These are phyloP conservation scores for Fusarium sterilihyphosum DNA, from an alignment of 2,329 filamentous ascomycete species.

Conservation along the genomic window DNA sequence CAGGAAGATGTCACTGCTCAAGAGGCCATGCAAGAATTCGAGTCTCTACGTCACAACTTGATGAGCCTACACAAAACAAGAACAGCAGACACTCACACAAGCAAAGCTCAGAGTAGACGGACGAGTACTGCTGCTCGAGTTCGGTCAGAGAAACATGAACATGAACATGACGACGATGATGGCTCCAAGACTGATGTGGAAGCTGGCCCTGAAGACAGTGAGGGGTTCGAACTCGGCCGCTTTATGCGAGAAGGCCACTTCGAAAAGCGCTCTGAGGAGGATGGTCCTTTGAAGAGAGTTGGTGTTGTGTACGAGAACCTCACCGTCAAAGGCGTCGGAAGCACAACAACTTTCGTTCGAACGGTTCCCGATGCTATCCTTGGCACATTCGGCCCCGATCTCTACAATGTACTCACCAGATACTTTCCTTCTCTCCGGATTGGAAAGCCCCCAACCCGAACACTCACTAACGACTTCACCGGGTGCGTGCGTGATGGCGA, in stretches of 20 bases:
- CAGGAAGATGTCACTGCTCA: constrained; percentile 48
- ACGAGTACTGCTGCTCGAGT: constrained; percentile 19
- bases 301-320: constrained; percentile 81
- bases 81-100: constrained; percentile 48
- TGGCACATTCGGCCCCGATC: constrained; percentile 82
- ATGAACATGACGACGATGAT: constrained; percentile 41
- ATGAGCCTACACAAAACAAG: constrained; percentile 48
- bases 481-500: constrained; percentile 50
- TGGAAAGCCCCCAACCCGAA: constrained; percentile 38
- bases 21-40: constrained; percentile 49
- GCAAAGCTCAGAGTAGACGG: constrained; percentile 22
- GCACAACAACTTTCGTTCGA: constrained; percentile 73
- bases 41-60: constrained; percentile 49
- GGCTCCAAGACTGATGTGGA: constrained; percentile 49
- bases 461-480: constrained; percentile 47
- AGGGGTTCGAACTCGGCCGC: constrained; percentile 27
- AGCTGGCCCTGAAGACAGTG: constrained; percentile 13
- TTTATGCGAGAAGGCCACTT: constrained; percentile 37
- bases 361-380: constrained; percentile 79
- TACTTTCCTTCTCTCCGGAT: constrained; percentile 49
- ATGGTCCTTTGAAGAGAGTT: constrained; percentile 75
- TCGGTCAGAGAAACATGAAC: constrained; percentile 35
- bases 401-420: constrained; percentile 69
- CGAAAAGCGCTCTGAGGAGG: constrained; percentile 52
- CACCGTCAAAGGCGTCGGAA: constrained; percentile 76